phyloP scores from a whole-genome alignment of 2,329 filamentous ascomycete species.

The Colletotrichum truncatum region DNA sequence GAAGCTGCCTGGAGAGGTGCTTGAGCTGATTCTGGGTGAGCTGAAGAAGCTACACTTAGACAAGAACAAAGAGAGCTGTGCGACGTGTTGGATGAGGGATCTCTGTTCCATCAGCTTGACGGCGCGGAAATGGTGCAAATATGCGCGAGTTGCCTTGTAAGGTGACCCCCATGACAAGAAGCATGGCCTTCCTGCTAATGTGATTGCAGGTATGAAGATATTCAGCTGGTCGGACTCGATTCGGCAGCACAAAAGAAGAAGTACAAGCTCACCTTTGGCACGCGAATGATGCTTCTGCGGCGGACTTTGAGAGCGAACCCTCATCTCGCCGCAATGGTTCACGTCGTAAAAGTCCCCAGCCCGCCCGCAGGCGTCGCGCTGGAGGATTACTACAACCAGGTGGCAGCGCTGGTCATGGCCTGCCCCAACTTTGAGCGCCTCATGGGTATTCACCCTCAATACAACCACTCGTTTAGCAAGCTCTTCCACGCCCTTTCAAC shows the following conservation, averaged over 20 bases:
- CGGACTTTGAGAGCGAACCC: slow-evolving; percentile 64
- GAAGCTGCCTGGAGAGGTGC: slow-evolving; percentile 66
- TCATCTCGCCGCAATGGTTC: slow-evolving; percentile 63
- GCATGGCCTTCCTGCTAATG: not conserved
- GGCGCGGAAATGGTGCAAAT: slow-evolving; percentile 61
- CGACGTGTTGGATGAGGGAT: slow-evolving; percentile 74
- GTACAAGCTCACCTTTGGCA: slow-evolving; percentile 61
- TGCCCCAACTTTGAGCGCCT: slow-evolving; percentile 72
- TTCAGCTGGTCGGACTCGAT: slow-evolving; percentile 68
- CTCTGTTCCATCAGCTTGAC: slow-evolving; percentile 59
- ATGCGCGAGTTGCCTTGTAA: slow-evolving; percentile 61
- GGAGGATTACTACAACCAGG: slow-evolving; percentile 64
- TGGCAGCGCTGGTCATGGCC: slow-evolving; percentile 70
- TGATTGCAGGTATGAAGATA: slow-evolving; percentile 60
- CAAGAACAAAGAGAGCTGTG: slow-evolving; percentile 60
- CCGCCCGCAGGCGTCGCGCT: slow-evolving; percentile 48
- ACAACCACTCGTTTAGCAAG: slow-evolving; percentile 65
- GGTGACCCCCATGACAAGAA: slow-evolving; percentile 33
- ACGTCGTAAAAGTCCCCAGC: slow-evolving; percentile 64
- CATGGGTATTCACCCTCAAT: slow-evolving; percentile 61
- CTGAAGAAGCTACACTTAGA: slow-evolving; percentile 62
- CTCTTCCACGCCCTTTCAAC: slow-evolving; percentile 69
- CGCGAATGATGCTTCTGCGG: slow-evolving; percentile 64
- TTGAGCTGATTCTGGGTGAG: slow-evolving; percentile 64
- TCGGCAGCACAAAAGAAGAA: slow-evolving; percentile 64